Evolutionary conservation across 345 rosid genomes (phyloP).

Genomic region (Eucalyptus curtisii): DNA sequence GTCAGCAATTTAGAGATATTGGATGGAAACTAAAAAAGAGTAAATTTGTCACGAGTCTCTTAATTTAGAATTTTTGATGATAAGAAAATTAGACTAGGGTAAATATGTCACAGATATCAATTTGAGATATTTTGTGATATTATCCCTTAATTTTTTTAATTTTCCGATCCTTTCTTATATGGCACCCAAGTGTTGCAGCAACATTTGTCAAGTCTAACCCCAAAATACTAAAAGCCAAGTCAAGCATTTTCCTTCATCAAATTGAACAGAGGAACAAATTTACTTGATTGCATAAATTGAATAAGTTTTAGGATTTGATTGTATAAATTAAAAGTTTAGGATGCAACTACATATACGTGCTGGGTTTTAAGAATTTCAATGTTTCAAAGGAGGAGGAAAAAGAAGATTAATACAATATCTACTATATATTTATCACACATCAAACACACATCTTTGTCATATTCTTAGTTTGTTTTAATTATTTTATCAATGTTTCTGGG

Average conservation of each 20-base stretch:
- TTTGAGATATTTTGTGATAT: background rate
- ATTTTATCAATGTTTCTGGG: slow-evolving; percentile 31
- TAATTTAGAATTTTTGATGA: too few relatives aligned
- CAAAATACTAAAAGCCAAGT: background rate
- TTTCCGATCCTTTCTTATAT: background rate
- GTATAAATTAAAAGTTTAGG: background rate
- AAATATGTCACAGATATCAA: fast-evolving
- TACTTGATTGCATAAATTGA: background rate
- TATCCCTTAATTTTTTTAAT: background rate
- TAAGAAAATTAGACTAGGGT: background rate
- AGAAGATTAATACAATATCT: background rate
- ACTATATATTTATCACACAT: background rate
- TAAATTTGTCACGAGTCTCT: background rate
- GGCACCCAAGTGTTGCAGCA: too few relatives aligned
- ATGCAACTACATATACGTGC: background rate
- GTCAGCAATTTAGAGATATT: too few relatives aligned
- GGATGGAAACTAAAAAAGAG: background rate
- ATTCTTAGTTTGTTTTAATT: background rate
- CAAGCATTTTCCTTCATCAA: background rate
- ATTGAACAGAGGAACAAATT: background rate
- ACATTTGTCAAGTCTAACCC: background rate
- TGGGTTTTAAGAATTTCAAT: background rate
- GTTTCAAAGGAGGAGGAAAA: background rate
- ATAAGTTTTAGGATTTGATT: background rate
- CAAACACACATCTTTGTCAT: background rate